Percentiles rank a stretch among this genome's conserved stretches.
phyloP scores from a whole-genome alignment of 1,284 basidiomycete species.

The Erythrobasidium hasegawianum region DNA sequence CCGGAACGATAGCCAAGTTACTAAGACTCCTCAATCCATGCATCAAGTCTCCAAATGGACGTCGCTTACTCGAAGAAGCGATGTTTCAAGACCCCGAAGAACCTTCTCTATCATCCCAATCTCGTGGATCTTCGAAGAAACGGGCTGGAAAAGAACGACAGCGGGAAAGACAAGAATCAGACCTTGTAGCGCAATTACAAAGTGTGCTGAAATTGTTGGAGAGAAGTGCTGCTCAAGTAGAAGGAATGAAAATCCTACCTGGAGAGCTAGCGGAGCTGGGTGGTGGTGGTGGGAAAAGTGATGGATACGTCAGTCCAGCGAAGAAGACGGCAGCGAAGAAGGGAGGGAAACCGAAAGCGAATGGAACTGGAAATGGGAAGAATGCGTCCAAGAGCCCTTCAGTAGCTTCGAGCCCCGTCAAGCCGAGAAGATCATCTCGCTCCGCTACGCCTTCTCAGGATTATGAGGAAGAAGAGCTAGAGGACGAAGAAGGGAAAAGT shows the following conservation, averaged over 20 bases:
- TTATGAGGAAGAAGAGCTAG: constrained; percentile 19
- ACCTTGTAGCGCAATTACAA: not conserved
- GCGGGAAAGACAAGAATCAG: not conserved
- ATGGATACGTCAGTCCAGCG: not conserved
- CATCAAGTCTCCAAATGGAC: constrained; percentile 8
- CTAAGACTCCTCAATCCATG: not conserved
- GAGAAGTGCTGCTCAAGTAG: constrained; percentile 1
- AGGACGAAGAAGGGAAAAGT: constrained; percentile 24
- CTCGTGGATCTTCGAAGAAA: not conserved
- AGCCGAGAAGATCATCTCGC: constrained; percentile 4
- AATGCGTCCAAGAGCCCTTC: not conserved
- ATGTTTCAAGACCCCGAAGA: constrained; percentile 3
- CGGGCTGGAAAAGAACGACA: not conserved
- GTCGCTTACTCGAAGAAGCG: not conserved
- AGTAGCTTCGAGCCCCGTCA: not conserved
- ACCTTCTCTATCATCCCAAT: not conserved
- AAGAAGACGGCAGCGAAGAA: constrained; percentile 5
- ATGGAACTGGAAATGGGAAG: no score
- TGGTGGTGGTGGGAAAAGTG: not conserved
- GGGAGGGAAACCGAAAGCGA: constrained; percentile 1
- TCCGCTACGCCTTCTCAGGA: constrained; percentile 11
- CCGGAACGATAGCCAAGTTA: not conserved
- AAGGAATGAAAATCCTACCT: not conserved
- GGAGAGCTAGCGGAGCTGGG: not conserved
- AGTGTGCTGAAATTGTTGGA: constrained; percentile 1